Percentiles rank a stretch among this genome's conserved stretches.
Evolutionary conservation across 2,329 filamentous ascomycete genomes (phyloP).

Genomic region (Emergomyces orientalis): DNA sequence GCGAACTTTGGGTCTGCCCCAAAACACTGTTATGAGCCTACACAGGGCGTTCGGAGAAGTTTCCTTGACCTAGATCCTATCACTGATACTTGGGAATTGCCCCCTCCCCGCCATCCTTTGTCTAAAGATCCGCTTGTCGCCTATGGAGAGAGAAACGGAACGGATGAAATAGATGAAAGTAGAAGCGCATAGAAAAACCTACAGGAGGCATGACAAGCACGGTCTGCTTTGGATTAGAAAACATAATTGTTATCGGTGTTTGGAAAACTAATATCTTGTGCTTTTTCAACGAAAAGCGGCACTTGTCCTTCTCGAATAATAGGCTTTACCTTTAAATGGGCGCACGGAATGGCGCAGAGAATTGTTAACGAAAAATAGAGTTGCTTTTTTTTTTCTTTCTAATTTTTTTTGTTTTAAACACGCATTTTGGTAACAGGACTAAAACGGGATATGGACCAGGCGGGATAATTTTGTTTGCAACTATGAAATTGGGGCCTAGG

Average conservation of each 20-base stretch:
- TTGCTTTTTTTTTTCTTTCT: neutral
- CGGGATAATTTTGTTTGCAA: neutral
- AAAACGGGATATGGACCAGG: neutral
- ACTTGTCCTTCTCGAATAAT: neutral
- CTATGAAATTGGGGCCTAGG: neutral
- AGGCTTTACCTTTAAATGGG: neutral
- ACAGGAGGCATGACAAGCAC: neutral
- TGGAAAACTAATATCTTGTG: neutral
- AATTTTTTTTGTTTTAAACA: neutral
- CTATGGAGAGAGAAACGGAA: neutral
- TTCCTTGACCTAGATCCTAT: slow-evolving; percentile 10
- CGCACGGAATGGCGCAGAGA: neutral
- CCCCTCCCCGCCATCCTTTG: neutral
- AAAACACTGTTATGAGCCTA: slow-evolving; percentile 7
- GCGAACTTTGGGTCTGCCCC: slow-evolving; percentile 13
- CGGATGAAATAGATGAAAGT: neutral
- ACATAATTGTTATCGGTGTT: neutral
- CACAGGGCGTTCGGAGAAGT: slow-evolving; percentile 8
- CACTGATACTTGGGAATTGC: slow-evolving; percentile 7
- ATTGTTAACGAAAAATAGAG: neutral
- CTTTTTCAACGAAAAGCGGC: neutral
- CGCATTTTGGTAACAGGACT: neutral
- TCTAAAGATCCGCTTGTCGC: neutral
- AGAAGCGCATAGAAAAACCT: neutral
- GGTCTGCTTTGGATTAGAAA: neutral